Evolutionary conservation across 305 asterid species (phyloP), one percentile per base, ranked within the genome.

Genomic region (Fraxinus sp.): DNA sequence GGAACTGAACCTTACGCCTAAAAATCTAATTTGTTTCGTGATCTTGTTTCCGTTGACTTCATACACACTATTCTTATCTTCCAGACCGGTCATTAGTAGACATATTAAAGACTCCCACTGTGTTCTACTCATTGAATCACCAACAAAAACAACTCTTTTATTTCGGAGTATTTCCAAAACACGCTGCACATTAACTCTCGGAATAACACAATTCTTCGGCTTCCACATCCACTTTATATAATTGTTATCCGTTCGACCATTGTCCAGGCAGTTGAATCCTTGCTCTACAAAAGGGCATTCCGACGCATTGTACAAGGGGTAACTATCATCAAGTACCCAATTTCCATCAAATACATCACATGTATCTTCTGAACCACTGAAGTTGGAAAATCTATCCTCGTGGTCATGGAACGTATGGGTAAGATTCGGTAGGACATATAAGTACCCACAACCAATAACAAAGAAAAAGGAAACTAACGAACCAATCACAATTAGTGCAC

Each of bases 41-140:
- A 93, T 91, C 84, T 77, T 70, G 80, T 85, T 91, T 71, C 91
- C 91, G 78, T 90, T 89, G 36, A 91, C 92, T 87, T 93, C 97
- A 89, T 90, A 93, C 59, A 87, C 95, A 84, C 91, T 91, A 36
- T 36, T 77, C 90, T 91, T 90, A 78, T 91, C 92, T 76, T 88
- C 92, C 85, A 91, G 88, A 71, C 94, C 97, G 0, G 87, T 87
- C 95, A 93, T 93, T 57, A 93, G 83, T 88, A 93, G 75, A 84
- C 95, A 93, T 86, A 91, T 91, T 87, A 93, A 88, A 81, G 97
- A 93, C 86, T 93, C 97, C 97, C 95, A 93, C 77, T 93, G 94
- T 6, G 97, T 91, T 85, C 95, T 90, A 82, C 97, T 89, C 97
- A 93, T 91, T 0, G 97, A 93, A 80, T 93, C 97, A 68, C 97